A percentile compares a stretch with the other conserved stretches of the same genome.
These are phyloP conservation scores for Pezicula rhizophila DNA, from an alignment of 2,329 filamentous ascomycete species.

Conservation along the genomic window DNA sequence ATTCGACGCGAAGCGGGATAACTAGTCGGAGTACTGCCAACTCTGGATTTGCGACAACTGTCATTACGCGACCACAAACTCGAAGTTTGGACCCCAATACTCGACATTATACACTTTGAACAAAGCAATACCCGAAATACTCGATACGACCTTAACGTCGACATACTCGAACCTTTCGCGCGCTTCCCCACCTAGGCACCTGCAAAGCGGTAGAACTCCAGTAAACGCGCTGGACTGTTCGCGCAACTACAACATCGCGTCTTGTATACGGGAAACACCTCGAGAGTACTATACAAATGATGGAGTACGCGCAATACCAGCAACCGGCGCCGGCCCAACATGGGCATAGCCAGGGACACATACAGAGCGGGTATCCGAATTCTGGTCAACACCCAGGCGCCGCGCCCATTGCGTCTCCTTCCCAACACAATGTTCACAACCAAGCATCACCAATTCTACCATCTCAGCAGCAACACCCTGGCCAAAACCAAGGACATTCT, in stretches of 20 bases:
- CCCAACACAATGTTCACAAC: slow-evolving; percentile 51
- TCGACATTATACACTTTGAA: slow-evolving; percentile 1
- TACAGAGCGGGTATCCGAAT: slow-evolving; percentile 56
- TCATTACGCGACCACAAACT: slow-evolving; percentile 16
- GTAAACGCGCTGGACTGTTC: background rate
- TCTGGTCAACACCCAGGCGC: slow-evolving; percentile 46
- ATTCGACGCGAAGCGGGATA: slow-evolving; percentile 36
- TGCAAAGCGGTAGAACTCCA: background rate
- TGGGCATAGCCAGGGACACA: slow-evolving; percentile 51
- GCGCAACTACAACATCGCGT: slow-evolving; percentile 3
- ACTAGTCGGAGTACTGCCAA: slow-evolving; percentile 21
- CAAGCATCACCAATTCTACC: slow-evolving; percentile 77
- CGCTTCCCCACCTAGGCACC: background rate
- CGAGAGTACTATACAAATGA: slow-evolving; percentile 40
- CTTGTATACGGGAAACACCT: slow-evolving; percentile 23
- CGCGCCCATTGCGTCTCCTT: slow-evolving; percentile 61
- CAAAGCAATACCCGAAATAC: background rate
- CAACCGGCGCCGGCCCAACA: slow-evolving; percentile 54
- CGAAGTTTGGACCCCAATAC: slow-evolving; percentile 1
- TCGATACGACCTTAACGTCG: background rate
- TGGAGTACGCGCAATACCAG: slow-evolving; percentile 73
- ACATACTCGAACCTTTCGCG: background rate
- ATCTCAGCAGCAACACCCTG: slow-evolving; percentile 67
- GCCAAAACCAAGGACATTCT: slow-evolving; percentile 52
- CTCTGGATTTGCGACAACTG: slow-evolving; percentile 19